Base-by-base conservation (phyloP, 176 grass and related monocot genomes). In the Phoenix dactylifera region DNA sequence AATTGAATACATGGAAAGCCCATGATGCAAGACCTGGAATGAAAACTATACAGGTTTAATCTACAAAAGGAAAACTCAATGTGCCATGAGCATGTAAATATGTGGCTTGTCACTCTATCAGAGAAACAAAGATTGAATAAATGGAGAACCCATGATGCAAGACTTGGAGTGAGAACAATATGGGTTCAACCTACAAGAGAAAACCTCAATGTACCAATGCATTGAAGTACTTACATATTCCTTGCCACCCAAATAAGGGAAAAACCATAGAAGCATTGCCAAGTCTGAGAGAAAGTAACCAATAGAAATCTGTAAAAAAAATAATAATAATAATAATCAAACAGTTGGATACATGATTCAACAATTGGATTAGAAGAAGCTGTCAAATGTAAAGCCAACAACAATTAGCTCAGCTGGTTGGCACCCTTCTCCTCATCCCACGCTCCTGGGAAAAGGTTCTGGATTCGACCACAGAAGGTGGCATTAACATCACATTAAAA, bases 251-350 rank as follows among this genome's bases (percentile, higher is more conserved):
- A 95, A 81, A 18, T 69, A 80, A 51, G 86, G 90, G 59, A 89
- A 89, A 70, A 76, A 55, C 66, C 71, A 54, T 22, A 89, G 39
- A 52, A 95, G 89, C 82, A 86, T 89, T 15, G 25, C 56, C 59
- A 95, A 62, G 63, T 95, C 90, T 67, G 79, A 71, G 25, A 89
- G 60, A 55, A 95, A 89, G 49, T 95, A 95, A n/a, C 89, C 85
- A 67, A 89, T 60, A 0, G 82, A 95, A 10, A 79, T 67, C 90
- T 89, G 77, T 14, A 72, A 53, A 54, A 30, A 30, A 28, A 35
- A 9, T 2, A 35, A 35, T 9, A 35, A 35, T 9, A 35, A 35
- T 4, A 10, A 35, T 9, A 35, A 35, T 35, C 9, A 44, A 44
- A 44, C 35, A 44, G 10, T 44, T 14, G 35, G 35, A 6, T 5